phyloP scores from a whole-genome alignment of 2,329 filamentous ascomycete genomes.

The Fusarium sambucinum region DNA sequence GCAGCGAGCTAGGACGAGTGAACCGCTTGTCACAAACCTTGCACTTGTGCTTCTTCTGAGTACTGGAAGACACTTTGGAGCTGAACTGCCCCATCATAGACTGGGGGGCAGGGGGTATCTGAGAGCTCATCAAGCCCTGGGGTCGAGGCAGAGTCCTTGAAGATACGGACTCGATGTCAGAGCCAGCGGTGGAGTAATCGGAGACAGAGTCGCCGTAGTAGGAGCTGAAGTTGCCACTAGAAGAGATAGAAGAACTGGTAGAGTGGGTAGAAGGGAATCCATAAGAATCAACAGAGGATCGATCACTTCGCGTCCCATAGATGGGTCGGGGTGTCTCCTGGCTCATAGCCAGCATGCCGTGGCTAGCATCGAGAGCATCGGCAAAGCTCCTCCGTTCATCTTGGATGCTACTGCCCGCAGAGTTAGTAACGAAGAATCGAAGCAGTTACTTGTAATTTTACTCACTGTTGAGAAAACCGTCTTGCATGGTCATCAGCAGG shows the following conservation, averaged over 20 bases:
- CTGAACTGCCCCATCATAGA: conserved; percentile 99
- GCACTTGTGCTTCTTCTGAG: conserved; percentile 99
- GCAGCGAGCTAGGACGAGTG: conserved; percentile 90
- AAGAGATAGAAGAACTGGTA: conserved; percentile 89
- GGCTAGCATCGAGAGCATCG: conserved; percentile 91
- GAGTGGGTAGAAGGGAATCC: conserved; percentile 90
- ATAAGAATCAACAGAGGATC: conserved; percentile 86
- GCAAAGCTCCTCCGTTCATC: conserved; percentile 78
- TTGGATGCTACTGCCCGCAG: conserved; percentile 40
- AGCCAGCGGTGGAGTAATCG: conserved; percentile 91
- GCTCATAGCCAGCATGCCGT: conserved; percentile 95
- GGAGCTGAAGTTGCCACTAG: conserved; percentile 80
- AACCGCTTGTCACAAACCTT: conserved; percentile 99
- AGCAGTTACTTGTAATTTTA: conserved; percentile 50
- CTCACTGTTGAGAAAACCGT: conserved; percentile 88
- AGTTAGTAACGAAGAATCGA: conserved; percentile 17
- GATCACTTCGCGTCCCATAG: conserved; percentile 76
- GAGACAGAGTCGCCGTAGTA: conserved; percentile 92
- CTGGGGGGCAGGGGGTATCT: conserved; percentile 84
- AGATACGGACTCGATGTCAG: conserved; percentile 83
- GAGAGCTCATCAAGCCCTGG: conserved; percentile 70
- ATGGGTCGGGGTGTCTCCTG: conserved; percentile 94
- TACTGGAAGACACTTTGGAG: conserved; percentile 94
- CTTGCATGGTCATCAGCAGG: conserved; percentile 68
- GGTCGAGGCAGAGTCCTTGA: conserved; percentile 88